Base-by-base conservation (phyloP, 2,329 filamentous ascomycete genomes). In the Magnaporthales sp. region DNA sequence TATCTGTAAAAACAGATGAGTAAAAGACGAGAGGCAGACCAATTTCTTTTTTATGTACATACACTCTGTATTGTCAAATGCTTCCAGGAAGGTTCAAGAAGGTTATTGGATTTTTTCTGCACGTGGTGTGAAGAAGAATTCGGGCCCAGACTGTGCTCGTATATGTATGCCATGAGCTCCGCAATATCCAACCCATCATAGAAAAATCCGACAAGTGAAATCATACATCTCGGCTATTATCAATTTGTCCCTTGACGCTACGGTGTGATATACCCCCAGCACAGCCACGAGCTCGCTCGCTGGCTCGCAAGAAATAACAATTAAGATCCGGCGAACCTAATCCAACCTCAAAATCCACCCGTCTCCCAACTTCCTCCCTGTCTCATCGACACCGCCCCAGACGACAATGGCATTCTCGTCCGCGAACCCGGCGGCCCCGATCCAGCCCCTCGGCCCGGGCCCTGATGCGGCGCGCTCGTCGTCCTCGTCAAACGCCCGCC, bases 331-430 rank as follows among this genome's bases (percentile, higher is more conserved):
- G 65, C 66, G 67, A 22, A 68, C 71, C 68, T 58, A 78, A 9
- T 78, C 81, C 67, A 89, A 76, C 68, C 84, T 80, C 71, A 90
- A 76, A 63, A 90, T 85, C 87, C 87, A 90, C 2, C 84, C 87
- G 74, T 90, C 87, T 51, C 82, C 84, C 61, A 87, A 73, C 62
- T 84, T 77, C 71, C 77, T 75, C 69, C 85, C 84, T 22, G 77
- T 76, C 54, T 81, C 81, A 61, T 80, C 78, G 67, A 88, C 65
- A 0, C 88, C 88, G 46, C 88, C 88, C 78, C 85, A 87, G 11
- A 90, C 70, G 30, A 90, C 74, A 13, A 90, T 78, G 3, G 80
- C 84, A 51, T 80, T 83, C 73, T 86, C 84, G 74, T 88, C 86
- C 46, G 88, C 73, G 68, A 89, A 84, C 0, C 81, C 81, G 76